Percentiles rank a stretch among this genome's conserved stretches.
phyloP scores from a whole-genome alignment of 495 filamentous ascomycete species.

The Paragyromitra xinjiangensis region DNA sequence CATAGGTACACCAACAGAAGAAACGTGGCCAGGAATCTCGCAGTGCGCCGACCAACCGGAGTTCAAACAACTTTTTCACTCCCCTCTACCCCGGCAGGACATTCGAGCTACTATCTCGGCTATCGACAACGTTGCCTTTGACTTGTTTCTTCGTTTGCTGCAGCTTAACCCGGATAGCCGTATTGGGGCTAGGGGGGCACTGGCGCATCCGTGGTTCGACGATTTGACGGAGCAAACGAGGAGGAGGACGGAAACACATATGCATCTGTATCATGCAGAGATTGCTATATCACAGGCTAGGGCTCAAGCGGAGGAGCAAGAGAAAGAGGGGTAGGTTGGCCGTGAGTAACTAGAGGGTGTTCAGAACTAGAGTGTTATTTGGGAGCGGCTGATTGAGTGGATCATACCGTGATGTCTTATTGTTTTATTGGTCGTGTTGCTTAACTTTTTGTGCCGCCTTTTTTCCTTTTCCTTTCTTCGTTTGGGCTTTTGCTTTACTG shows the following conservation, averaged over 20 bases:
- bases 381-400: neutral
- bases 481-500: neutral
- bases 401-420: neutral
- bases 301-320: neutral
- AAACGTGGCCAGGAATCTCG: neutral
- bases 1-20: neutral
- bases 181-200: neutral
- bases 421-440: neutral
- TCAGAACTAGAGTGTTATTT: neutral
- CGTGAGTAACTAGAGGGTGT: neutral
- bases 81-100: neutral
- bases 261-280: neutral
- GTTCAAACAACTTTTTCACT: neutral
- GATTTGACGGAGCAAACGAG: neutral
- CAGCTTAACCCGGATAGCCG: neutral
- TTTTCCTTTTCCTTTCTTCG: neutral
- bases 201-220: neutral
- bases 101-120: neutral
- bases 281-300: neutral
- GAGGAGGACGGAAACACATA: neutral
- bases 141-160: neutral
- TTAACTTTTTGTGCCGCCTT: neutral
- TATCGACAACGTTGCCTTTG: neutral
- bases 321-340: neutral
- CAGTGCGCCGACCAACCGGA: neutral